phyloP scores from a whole-genome alignment of 495 filamentous ascomycete genomes.

The Aspergillus indologenus region DNA sequence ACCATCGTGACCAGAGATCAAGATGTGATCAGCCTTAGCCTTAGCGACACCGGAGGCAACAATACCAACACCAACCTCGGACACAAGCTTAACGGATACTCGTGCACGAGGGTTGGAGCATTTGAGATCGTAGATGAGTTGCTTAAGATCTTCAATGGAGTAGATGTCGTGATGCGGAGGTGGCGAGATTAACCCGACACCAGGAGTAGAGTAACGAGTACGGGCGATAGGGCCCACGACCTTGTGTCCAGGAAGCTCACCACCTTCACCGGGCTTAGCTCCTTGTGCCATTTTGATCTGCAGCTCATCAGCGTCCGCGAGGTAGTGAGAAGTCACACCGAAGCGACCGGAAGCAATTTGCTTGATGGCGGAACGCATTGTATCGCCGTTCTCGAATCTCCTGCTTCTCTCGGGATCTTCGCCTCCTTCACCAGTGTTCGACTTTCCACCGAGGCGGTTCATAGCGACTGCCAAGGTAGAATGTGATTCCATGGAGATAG shows the following conservation, averaged over 20 bases:
- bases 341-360: constrained; percentile 98
- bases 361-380: constrained; percentile 98
- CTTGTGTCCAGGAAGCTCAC: constrained; percentile 97
- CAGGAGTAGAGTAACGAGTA: constrained; percentile 97
- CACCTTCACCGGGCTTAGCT: constrained; percentile 97
- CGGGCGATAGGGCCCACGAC: constrained; percentile 94
- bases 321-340: constrained; percentile 95
- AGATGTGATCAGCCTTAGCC: constrained; percentile 95
- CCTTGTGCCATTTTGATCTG: constrained; percentile 99
- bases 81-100: constrained; percentile 98
- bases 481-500: constrained; percentile 99
- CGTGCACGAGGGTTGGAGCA: constrained; percentile 93
- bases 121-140: constrained; percentile 98
- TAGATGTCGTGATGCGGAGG: constrained; percentile 99
- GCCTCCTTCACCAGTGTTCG: constrained; percentile 98
- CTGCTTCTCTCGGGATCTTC: constrained; percentile 93
- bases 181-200: constrained; percentile 97
- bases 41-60: constrained; percentile 98
- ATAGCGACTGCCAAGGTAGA: constrained; percentile 96
- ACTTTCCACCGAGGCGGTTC: constrained; percentile 97
- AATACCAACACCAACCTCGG: constrained; percentile 96
- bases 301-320: constrained; percentile 97
- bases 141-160: constrained; percentile 98
- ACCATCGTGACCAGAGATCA: constrained; percentile 98
- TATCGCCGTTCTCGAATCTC: constrained; percentile 87